Evolutionary conservation across 140 eudicot genomes (phyloP), one percentile per base, ranked within the genome.

Genomic region (Cichorium intybus): DNA sequence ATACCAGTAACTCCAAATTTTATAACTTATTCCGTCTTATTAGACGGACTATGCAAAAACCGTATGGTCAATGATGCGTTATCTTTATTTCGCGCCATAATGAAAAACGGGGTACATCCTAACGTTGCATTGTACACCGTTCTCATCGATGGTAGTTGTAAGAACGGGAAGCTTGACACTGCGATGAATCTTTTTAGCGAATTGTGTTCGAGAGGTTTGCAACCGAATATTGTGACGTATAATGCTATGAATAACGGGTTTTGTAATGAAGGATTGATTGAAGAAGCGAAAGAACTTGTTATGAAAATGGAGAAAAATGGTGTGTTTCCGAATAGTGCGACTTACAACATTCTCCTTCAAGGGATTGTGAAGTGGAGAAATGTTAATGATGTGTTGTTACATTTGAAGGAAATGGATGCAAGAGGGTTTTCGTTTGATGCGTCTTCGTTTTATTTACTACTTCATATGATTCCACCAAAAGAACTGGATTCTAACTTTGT

Each of bases 301-400:
- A 16, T 67, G n/a, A 71, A 80, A 60, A 81, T 81, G 87, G 72
- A 73, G 64, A 69, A 73, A 17, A 69, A 60, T 60, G 70, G 76
- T n/a, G 75, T 71, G 57, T 50, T 51, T 4, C 79, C 87, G 6
- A 64, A 82, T 75, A 66, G 66, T 51, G 47, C 62, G 20, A 82
- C 77, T 29, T 82, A 75, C 33, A 67, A 78, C 24, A 59, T 67
- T 31, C 41, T 81, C 26, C 68, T 81, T 29, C 72, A 68, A 65
- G 87, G 81, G 55, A 51, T 64, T 56, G 21, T 81, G 28, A 60
- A 49, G 66, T 37, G 62, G 60, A 72, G 73, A 21, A 53, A 56
- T 5, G 22, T 9, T 6, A 21, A 60, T 11, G 83, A 77, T 56
- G 83, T 72, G 12, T 18, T 37, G 17, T 5, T 34, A 41, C 70